phyloP scores from a whole-genome alignment of 257 asterid genomes.

The Fraxinus pennsylvanica region DNA sequence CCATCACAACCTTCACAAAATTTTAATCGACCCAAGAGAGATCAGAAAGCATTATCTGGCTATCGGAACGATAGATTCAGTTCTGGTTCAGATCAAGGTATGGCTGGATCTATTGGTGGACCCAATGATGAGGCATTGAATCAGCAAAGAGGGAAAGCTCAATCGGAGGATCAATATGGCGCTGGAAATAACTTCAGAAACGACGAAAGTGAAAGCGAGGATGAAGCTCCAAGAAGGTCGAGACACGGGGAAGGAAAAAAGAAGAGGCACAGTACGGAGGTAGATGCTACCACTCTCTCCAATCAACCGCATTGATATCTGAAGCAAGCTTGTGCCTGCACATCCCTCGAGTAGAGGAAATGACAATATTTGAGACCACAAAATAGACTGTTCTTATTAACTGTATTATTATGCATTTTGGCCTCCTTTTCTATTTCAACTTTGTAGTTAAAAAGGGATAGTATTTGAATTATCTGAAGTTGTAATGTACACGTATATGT shows the following conservation, averaged over 20 bases:
- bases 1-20: conserved; percentile 52
- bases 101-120: conserved; percentile 38
- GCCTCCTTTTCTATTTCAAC: too few relatives aligned
- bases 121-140: conserved; percentile 38
- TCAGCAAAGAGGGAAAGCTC: conserved; percentile 44
- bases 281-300: conserved; percentile 37
- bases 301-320: conserved; percentile 26
- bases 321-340: not conserved
- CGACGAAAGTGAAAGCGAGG: conserved; percentile 77
- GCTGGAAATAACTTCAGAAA: conserved; percentile 53
- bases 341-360: not conserved
- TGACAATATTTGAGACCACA: not conserved
- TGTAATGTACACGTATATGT: too few relatives aligned
- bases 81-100: conserved; percentile 48
- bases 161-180: conserved; percentile 43
- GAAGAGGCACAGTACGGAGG: conserved; percentile 56
- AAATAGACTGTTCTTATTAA: not conserved
- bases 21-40: conserved; percentile 47
- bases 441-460: too few relatives aligned
- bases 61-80: conserved; percentile 36
- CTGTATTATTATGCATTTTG: too few relatives aligned
- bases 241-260: conserved; percentile 85
- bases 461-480: too few relatives aligned
- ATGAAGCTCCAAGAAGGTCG: conserved; percentile 90
- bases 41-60: conserved; percentile 36